Conservation (phyloP, 148 eudicot species). For the Chenopodium album region DNA sequence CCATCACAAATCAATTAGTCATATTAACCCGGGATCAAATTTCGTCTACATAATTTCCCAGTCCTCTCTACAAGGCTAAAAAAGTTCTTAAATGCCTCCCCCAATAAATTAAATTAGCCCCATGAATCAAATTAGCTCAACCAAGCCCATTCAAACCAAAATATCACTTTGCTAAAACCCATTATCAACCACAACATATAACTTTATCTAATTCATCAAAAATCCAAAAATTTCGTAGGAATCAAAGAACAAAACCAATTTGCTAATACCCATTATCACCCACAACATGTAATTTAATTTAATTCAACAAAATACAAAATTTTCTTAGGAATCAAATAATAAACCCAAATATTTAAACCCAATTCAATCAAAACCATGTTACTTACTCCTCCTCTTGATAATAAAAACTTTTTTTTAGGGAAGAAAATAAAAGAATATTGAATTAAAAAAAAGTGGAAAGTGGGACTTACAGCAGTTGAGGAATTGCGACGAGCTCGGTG, state of each 20-base stretch:
- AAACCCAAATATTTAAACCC: background rate
- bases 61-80: too few relatives aligned
- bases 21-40: too few relatives aligned
- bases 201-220: background rate
- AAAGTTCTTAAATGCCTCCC: background rate
- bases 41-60: too few relatives aligned
- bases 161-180: background rate
- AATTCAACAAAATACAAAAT: background rate
- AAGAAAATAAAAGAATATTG: too few relatives aligned
- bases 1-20: background rate
- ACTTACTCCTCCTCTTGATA: too few relatives aligned
- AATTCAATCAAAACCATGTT: too few relatives aligned
- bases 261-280: too few relatives aligned
- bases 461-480: constrained; percentile 48
- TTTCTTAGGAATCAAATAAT: background rate
- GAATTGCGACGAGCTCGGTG: constrained; percentile 63
- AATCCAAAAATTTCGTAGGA: background rate
- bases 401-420: background rate
- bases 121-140: background rate
- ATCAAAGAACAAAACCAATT: background rate
- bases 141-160: background rate
- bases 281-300: too few relatives aligned
- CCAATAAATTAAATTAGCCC: background rate
- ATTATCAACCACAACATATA: too few relatives aligned
- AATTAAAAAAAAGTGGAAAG: too few relatives aligned